Percentiles rank a stretch among this genome's conserved stretches.
Evolutionary conservation across 106 monocot species (phyloP).

Genomic region (Amphibolis antarctica): DNA sequence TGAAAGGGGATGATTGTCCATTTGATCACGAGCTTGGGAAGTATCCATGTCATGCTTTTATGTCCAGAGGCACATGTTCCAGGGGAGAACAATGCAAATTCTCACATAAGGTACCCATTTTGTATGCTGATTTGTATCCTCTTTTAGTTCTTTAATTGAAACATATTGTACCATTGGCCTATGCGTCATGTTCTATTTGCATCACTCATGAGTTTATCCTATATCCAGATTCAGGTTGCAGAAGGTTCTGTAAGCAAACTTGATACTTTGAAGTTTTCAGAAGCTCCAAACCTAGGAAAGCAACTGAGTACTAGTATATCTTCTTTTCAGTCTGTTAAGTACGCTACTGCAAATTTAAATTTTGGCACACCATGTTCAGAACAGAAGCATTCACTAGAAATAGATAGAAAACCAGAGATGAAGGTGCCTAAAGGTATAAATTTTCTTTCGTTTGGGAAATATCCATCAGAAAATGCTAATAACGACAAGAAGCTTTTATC

Average conservation of each 20-base stretch:
- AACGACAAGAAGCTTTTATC: slow-evolving; percentile 1
- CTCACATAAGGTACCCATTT: slow-evolving; percentile 58
- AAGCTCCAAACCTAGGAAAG: slow-evolving; percentile 10
- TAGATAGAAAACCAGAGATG: slow-evolving; percentile 4
- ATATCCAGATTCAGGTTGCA: slow-evolving; percentile 21
- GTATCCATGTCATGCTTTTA: slow-evolving; percentile 71
- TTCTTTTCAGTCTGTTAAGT: background rate
- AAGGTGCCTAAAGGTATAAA: slow-evolving; percentile 48
- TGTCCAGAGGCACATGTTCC: slow-evolving; percentile 45
- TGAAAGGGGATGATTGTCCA: slow-evolving; percentile 89
- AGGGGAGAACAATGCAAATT: slow-evolving; percentile 80
- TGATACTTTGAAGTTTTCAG: slow-evolving; percentile 11
- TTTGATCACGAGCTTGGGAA: slow-evolving; percentile 89
- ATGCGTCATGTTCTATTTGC: background rate
- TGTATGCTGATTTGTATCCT: background rate
- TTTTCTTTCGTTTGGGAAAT: slow-evolving; percentile 62
- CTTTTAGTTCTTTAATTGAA: background rate
- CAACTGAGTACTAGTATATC: background rate
- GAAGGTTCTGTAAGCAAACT: slow-evolving; percentile 22
- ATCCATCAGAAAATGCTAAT: slow-evolving; percentile 5
- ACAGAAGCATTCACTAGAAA: background rate
- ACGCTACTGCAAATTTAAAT: background rate
- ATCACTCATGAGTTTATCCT: background rate
- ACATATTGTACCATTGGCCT: background rate
- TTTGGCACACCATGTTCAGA: background rate